Base-by-base conservation (phyloP, 768 basidiomycete species). In the Coprinellus micaceus region DNA sequence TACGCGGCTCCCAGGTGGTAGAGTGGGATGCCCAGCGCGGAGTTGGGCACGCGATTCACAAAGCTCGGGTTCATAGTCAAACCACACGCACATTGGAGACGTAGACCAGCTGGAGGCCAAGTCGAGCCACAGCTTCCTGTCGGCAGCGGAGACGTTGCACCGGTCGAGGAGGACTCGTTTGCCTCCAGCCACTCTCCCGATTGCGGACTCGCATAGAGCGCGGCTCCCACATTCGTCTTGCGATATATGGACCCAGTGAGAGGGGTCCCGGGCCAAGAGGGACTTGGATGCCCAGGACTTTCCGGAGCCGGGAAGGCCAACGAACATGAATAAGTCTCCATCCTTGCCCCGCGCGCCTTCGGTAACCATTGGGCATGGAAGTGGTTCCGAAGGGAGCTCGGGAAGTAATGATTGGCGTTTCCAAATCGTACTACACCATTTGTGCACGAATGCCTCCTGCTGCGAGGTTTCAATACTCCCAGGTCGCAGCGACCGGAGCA, bases 231-330 rank as follows among this genome's bases (percentile, higher is more conserved):
- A 66, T 2, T 83, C 82, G 63, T 86, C 85, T 63, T 84, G 82
- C 1, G 80, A 82, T 41, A 85, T 76, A 37, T 69, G 65, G 7
- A 62, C 69, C 80, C 80, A 84, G 0, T 68, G 66, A 3, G 58
- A 60, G 3, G 74, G 72, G 53, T 81, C 71, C 13, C 83, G 72
- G 2, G 75, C 73, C 0, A 78, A 60, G 21, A 85, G 66, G 0
- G 78, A 70, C n/a, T 72, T 71, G 1, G 78, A 71, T 52, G 84
- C 74, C 75, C 77, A 81, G 0, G 82, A 79, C 64, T 85, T 85
- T 22, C 83, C 84, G 0, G 83, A 80, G 2, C 84, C 84, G 2
- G 84, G 82, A 2, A 84, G 75, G 7, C 84, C 83, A 5, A 84
- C 81, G n/a, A 85, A 67, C 12, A 85, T 54, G 62, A 82, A 70